Evolutionary conservation across 805 yeast species (phyloP), one percentile per base, ranked within the genome.

Genomic region (Saccharomyces paradoxus): DNA sequence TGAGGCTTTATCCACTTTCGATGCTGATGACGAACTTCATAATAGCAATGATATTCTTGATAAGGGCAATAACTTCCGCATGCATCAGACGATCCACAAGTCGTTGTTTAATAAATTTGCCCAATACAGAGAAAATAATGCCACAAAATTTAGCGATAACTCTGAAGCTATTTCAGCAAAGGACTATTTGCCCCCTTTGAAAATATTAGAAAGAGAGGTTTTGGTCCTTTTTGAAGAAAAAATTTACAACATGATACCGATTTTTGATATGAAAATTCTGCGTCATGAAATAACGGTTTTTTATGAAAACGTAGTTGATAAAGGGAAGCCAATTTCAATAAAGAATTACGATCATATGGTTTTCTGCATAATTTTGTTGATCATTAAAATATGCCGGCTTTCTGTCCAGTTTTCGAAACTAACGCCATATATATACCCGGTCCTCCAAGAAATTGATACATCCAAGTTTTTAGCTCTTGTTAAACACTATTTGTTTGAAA

Each of bases 101-200:
- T 53, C 57, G 9, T 46, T 67, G 21, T 63, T 66, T 48, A 65
- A 65, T 41, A 66, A 64, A 46, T 67, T 61, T 55, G 71, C 65
- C 2, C 53, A 55, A 22, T 58, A 55, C 49, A 61, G 71, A 50
- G 58, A 59, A 50, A 54, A 61, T 50, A 59, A 58, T 27, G 48
- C 60, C 6, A 41, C 58, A 10, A 56, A 56, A 44, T 56, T 57
- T 48, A 28, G 48, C 12, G 56, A 56, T 6, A n/a, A n/a, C 13
- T 37, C 24, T 3, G 50, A 46, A 29, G 27, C 32, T 17, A 46
- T 51, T 6, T 52, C 56, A 24, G 53, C 60, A 14, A 55, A 50
- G 3, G 54, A 54, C 3, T 53, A 58, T 51, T 17, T 65, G 27
- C 67, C 70, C 1, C 53, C 58, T 3, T 52, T 56, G 37, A 27